phyloP scores from a whole-genome alignment of 306 rosid species.

The Medicago truncatula region MtrunA17r5.0-ANR NC_053049.1:46649501-46650000 shows the following conservation, averaged over 20 bases:
- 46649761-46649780: conserved; percentile 43
- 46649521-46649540: conserved; percentile 48
- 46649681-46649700: conserved; percentile 44
- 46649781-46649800: conserved; percentile 44
- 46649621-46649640: neutral
- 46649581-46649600: conserved; percentile 19
- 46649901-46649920: conserved; percentile 44
- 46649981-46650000: conserved; percentile 39
- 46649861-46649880: conserved; percentile 46
- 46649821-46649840: conserved; percentile 53
- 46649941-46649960: conserved; percentile 45
- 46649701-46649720: conserved; percentile 42
- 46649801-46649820: conserved; percentile 48
- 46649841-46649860: conserved; percentile 36
- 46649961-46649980: conserved; percentile 22
- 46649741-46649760: conserved; percentile 50
- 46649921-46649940: conserved; percentile 48
- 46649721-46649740: conserved; percentile 34
- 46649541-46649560: conserved; percentile 31
- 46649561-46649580: conserved; percentile 14
- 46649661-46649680: conserved; percentile 12
- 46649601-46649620: conserved; percentile 17
- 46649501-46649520: conserved; percentile 31
- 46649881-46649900: conserved; percentile 46
- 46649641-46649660: conserved; percentile 2